These are phyloP conservation scores for Spinacia oleracea DNA, from an alignment of 179 eudicot species.

Conservation along the genomic window DNA sequence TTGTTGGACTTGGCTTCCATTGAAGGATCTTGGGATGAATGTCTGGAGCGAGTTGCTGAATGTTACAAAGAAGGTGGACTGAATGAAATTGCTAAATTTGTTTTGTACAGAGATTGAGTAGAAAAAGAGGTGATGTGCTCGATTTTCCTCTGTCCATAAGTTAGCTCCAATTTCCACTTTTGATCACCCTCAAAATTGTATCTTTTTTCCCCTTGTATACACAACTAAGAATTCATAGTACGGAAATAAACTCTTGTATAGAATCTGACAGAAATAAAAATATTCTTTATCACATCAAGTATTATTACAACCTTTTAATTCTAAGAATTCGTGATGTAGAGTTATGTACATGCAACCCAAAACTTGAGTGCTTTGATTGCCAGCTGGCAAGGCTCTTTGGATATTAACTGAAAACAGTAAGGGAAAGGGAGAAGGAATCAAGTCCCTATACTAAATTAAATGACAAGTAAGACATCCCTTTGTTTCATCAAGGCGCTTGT, in stretches of 20 bases:
- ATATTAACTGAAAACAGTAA: background rate
- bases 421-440: background rate
- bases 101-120: constrained; percentile 46
- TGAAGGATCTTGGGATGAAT: constrained; percentile 89
- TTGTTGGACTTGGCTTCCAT: constrained; percentile 87
- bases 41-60: constrained; percentile 61
- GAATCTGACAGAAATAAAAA: background rate
- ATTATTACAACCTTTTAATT: constrained; percentile 11
- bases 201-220: background rate
- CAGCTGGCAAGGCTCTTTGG: background rate
- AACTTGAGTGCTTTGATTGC: background rate
- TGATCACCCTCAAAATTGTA: background rate
- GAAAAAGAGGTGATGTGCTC: constrained; percentile 8
- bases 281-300: background rate
- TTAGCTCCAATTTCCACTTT: constrained; percentile 8
- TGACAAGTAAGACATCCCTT: constrained; percentile 29
- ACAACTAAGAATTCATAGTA: background rate
- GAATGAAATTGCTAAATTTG: constrained; percentile 74
- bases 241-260: background rate
- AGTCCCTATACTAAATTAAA: background rate
- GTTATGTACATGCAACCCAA: constrained; percentile 11
- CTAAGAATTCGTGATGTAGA: background rate
- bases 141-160: background rate
- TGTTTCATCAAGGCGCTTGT: constrained; percentile 29
- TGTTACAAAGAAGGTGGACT: constrained; percentile 84